Base-by-base conservation (phyloP, 2,329 filamentous ascomycete genomes). In the Epicoccum nigrum region DNA sequence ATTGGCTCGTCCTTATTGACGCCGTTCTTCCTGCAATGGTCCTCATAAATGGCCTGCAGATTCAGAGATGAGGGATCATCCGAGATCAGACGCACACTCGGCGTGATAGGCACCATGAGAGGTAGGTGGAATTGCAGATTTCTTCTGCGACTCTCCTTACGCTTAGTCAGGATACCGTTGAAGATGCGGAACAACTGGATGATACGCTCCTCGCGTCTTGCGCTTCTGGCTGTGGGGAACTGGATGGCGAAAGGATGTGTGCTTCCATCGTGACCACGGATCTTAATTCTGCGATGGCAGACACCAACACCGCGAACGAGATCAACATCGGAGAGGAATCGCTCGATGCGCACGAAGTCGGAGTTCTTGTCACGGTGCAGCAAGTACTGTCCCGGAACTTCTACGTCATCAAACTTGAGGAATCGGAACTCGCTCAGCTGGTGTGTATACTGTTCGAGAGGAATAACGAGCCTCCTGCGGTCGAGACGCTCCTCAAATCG, bases 351-450 rank as follows among this genome's bases (percentile, higher is more conserved):
- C 60, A 99, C 88, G 70, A 99, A 99, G 72, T 99, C 94, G 65
- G 96, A 92, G 73, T 99, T 99, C 83, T 97, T 99, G 67, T 99
- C 95, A 74, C 94, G 95, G 77, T 97, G 94, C 70, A 96, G 87
- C 57, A 97, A 79, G 73, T 99, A 99, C 71, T 99, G 94, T 0
- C 94, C 94, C 3, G 95, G 95, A 28, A 99, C 86, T 74, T 99
- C 94, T 11, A 99, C 93, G 65, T 99, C 95, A 68, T 99, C 94
- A 62, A 99, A 97, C 73, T 97, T 97, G 72, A 94, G 87, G 79
- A 96, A 99, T 31, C 91, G 84, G 81, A 99, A 99, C 70, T 97
- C 94, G 75, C 91, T 96, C 34, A 99, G 83, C 67, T 96, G 90
- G 39, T 91, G 89, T 37, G 92, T 96, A 71, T 90, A 96, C 21